phyloP scores from a whole-genome alignment of 352 stramenopile species.

The Globisporangium recalcitrans region DNA sequence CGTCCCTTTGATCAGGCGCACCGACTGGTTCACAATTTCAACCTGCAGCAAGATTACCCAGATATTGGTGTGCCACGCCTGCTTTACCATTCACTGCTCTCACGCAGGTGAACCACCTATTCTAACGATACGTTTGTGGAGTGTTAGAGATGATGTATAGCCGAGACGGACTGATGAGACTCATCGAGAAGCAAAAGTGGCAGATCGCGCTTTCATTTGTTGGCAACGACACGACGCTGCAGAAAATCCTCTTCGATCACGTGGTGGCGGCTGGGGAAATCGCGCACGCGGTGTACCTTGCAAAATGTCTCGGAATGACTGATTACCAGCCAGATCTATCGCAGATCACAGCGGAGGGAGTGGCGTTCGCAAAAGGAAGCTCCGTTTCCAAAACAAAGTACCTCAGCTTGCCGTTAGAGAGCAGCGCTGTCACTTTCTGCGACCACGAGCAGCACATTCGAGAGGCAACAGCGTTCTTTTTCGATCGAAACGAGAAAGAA shows the following conservation, averaged over 20 bases:
- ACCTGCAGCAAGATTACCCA: slow-evolving; percentile 44
- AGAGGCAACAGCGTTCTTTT: slow-evolving; percentile 26
- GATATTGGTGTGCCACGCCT: slow-evolving; percentile 41
- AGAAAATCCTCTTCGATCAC: slow-evolving; percentile 42
- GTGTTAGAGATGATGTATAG: slow-evolving; percentile 50
- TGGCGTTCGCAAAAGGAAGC: neutral
- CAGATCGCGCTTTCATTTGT: slow-evolving; percentile 58
- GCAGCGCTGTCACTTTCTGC: slow-evolving; percentile 37
- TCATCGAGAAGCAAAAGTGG: slow-evolving; percentile 66
- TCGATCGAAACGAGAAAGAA: slow-evolving; percentile 2
- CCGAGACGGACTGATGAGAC: slow-evolving; percentile 42
- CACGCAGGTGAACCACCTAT: neutral
- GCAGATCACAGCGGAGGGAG: slow-evolving; percentile 15
- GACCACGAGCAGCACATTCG: slow-evolving; percentile 25
- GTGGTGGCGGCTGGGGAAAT: slow-evolving; percentile 34
- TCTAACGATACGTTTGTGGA: neutral
- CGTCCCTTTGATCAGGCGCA: slow-evolving; percentile 30
- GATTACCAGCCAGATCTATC: slow-evolving; percentile 34
- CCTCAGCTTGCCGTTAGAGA: slow-evolving; percentile 21
- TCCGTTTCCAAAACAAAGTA: slow-evolving; percentile 16
- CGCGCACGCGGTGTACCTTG: slow-evolving; percentile 22
- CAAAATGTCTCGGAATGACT: slow-evolving; percentile 27
- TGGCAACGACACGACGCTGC: slow-evolving; percentile 42
- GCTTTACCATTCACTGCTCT: neutral
- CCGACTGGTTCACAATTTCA: slow-evolving; percentile 47